These are phyloP conservation scores for Suillus placidus DNA, from an alignment of 768 basidiomycete species.

Conservation along the genomic window DNA sequence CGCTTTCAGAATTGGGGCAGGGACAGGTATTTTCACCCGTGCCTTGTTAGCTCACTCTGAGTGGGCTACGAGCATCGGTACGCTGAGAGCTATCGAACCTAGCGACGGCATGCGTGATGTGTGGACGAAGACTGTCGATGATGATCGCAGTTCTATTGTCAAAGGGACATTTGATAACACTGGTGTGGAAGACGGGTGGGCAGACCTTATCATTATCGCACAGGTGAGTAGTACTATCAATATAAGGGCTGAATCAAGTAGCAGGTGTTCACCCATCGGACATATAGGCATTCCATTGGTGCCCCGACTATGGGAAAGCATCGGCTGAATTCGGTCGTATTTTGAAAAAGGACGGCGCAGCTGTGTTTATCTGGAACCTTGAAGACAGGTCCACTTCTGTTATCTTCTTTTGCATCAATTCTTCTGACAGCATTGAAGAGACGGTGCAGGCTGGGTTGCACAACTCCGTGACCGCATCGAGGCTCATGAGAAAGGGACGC, in stretches of 20 bases:
- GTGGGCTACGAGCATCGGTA: constrained; percentile 51
- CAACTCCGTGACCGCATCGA: constrained; percentile 72
- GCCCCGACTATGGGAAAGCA: constrained; percentile 74
- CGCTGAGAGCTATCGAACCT: constrained; percentile 78
- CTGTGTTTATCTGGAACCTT: constrained; percentile 87
- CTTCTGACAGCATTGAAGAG: constrained; percentile 37
- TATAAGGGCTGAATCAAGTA: neutral
- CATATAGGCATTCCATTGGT: constrained; percentile 91
- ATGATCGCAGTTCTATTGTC: constrained; percentile 52
- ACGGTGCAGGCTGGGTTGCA: constrained; percentile 71
- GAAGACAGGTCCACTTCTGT: constrained; percentile 64
- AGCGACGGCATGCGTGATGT: constrained; percentile 82
- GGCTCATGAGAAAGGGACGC: constrained; percentile 67
- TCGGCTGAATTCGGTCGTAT: constrained; percentile 77
- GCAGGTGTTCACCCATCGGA: constrained; percentile 3
- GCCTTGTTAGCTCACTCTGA: constrained; percentile 69
- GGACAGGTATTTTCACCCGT: constrained; percentile 89
- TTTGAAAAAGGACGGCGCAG: constrained; percentile 71
- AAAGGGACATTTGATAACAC: constrained; percentile 76
- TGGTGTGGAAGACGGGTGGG: constrained; percentile 64
- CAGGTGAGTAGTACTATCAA: constrained; percentile 48
- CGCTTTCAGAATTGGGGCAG: constrained; percentile 67
- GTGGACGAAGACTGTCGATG: constrained; percentile 59
- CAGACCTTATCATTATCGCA: constrained; percentile 77
- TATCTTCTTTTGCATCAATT: neutral